Conservation (phyloP, 1,284 basidiomycete species). For the Amylostereum areolatum region DNA sequence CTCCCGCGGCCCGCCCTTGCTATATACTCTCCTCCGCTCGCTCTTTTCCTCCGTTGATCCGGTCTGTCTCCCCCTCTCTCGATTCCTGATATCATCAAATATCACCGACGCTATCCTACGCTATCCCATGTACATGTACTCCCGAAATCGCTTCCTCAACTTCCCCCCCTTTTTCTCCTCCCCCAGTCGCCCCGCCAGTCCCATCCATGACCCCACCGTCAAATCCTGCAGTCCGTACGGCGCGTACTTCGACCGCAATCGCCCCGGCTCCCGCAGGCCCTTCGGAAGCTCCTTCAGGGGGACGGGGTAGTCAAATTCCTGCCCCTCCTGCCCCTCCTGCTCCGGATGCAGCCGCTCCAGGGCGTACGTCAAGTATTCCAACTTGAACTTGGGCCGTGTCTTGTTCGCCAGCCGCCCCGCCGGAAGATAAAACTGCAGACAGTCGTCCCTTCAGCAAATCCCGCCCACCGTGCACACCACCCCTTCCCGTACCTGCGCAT, state of each 20-base stretch:
- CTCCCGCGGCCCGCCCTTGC: too few species aligned
- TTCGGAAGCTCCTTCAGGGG: conserved; percentile 63
- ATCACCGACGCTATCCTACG: conserved; percentile 21
- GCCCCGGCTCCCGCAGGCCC: conserved; percentile 35
- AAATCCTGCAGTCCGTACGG: conserved; percentile 70
- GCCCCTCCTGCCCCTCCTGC: conserved; percentile 20
- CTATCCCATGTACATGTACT: conserved; percentile 62
- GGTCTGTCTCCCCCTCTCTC: conserved; percentile 7
- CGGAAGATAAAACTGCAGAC: conserved; percentile 69
- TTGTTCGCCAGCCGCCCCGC: conserved; percentile 53
- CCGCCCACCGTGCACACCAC: too few species aligned
- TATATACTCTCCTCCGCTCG: background rate
- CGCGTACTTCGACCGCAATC: conserved; percentile 48
- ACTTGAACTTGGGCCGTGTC: conserved; percentile 55
- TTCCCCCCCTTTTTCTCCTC: conserved; percentile 42
- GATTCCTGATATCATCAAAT: conserved; percentile 9
- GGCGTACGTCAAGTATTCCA: conserved; percentile 76
- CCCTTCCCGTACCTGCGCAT: conserved; percentile 58
- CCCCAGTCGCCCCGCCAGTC: conserved; percentile 61
- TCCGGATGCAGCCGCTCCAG: conserved; percentile 30
- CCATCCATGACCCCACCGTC: conserved; percentile 76
- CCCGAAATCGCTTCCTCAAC: conserved; percentile 59
- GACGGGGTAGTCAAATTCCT: conserved; percentile 43
- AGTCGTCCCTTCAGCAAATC: background rate
- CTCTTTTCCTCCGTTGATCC: background rate